Base-by-base conservation (phyloP, 768 basidiomycete genomes). In the Rhizopogon vinicolor region DNA sequence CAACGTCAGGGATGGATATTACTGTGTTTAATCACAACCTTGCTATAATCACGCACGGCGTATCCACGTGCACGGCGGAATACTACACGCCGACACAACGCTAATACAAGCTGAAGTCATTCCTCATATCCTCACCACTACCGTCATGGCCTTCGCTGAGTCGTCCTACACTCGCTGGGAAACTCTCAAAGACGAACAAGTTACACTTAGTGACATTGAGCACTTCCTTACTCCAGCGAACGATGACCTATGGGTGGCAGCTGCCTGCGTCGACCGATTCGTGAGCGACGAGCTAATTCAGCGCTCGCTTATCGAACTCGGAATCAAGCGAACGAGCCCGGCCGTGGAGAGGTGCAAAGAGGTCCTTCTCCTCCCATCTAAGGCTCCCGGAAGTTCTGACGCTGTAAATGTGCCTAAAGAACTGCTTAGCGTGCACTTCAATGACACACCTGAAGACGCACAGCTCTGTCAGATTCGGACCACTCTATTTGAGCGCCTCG, bases 171-270 rank as follows among this genome's bases (percentile, higher is more conserved):
- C 73, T 59, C 72, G 70, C 61, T 93, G 91, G 91, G 69, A 73
- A 51, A 62, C 67, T 44, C 75, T 87, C 53, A 59, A 74, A 39
- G 82, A 91, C 69, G 68, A 76, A 39, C 76, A 86, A n/a, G 63
- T 92, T 54, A 83, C 83, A 3, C 62, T 71, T 0, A 76, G 82
- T 46, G 63, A 65, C 41, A 71, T 89, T 28, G 68, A 73, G 22
- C 63, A 79, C 22, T 62, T 77, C 18, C 77, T 94, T 18, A 72
- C 67, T 8, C 62, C 72, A 22, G 71, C 87, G 41, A 69, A 73
- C 41, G 84, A 92, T 62, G 87, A 93, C 67, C 70, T 85, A 8
- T 93, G 91, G 90, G 86, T 85, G 14, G 79, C 78, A 39, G 82
- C 86, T n/a, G 89, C 90, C 2, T 87, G 83, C 61, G 72, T 76